Conservation (phyloP, 208 protist genomes). For the Crithidia bombi region DNA sequence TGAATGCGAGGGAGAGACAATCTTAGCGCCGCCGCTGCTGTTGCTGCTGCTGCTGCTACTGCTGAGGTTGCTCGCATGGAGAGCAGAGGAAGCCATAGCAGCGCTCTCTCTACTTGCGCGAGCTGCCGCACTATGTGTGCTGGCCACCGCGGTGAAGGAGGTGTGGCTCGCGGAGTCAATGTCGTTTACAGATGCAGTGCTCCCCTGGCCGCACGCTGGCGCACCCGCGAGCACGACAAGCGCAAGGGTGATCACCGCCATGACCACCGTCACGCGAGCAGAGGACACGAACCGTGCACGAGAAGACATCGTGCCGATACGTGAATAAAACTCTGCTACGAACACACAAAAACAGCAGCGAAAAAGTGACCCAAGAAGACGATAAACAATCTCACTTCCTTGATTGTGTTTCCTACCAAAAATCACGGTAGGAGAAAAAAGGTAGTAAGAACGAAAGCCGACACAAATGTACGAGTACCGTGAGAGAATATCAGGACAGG, state of each 20-base stretch:
- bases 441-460: no score
- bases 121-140: no score
- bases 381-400: no score
- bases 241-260: slow-evolving; percentile 2
- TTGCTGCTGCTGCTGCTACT: neutral
- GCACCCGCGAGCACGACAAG: neutral
- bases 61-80: neutral
- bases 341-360: slow-evolving; percentile 5
- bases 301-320: neutral
- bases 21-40: neutral
- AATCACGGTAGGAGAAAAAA: no score
- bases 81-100: neutral
- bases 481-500: no score
- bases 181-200: neutral
- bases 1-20: neutral
- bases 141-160: no score
- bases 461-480: no score
- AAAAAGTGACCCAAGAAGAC: neutral
- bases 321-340: no score
- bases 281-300: neutral
- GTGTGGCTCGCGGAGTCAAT: neutral
- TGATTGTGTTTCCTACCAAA: no score
- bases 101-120: neutral
- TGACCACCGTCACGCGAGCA: neutral
- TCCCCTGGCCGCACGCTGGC: neutral